Evolutionary conservation across 2,329 filamentous ascomycete species (phyloP), one percentile per base, ranked within the genome.

Genomic region (Fusarium chaquense): DNA sequence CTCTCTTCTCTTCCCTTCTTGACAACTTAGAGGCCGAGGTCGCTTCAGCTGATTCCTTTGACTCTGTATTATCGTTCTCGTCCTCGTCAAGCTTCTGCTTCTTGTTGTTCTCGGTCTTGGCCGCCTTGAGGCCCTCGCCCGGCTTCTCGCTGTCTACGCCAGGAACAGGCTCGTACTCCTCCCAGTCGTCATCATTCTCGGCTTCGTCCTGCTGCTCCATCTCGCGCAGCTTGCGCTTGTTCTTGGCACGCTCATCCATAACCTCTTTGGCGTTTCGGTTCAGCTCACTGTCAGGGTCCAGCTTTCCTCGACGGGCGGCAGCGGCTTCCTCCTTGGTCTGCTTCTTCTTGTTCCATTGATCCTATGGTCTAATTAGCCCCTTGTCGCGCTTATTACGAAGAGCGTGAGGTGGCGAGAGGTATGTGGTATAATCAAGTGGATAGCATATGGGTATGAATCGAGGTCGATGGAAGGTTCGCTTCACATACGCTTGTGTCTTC

Each of bases 341-440:
- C 84, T 98, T 98, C 83, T 96, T 97, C 77, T 91, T 91, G 79
- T 90, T 78, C 93, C 94, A 97, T 90, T 98, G 93, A 75, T 96
- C 92, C 93, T 97, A 76, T 67, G 46, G 35, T 35, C 41, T 11
- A 36, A 47, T 76, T 68, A 76, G 72, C 50, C 51, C 59, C 36
- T n/a, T 47, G 28, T 18, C 18, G 32, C 45, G 24, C 38, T 47
- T 46, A 22, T 18, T 16, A 30, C 35, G 30, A 52, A 41, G 32
- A 50, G 22, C 22, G 32, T 26, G 46, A 30, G 36, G 45, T 44
- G 20, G 36, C 26, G n/a, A 38, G 49, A 32, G 45, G 24, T 30
- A 44, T 33, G 32, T 50, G 47, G 49, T 56, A 65, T 52, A 47
- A 41, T 50, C 50, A 46, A 40, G 58, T 20, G 35, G 41, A 64